Base-by-base conservation (phyloP, 306 rosid genomes). In the Betula pendula region DNA sequence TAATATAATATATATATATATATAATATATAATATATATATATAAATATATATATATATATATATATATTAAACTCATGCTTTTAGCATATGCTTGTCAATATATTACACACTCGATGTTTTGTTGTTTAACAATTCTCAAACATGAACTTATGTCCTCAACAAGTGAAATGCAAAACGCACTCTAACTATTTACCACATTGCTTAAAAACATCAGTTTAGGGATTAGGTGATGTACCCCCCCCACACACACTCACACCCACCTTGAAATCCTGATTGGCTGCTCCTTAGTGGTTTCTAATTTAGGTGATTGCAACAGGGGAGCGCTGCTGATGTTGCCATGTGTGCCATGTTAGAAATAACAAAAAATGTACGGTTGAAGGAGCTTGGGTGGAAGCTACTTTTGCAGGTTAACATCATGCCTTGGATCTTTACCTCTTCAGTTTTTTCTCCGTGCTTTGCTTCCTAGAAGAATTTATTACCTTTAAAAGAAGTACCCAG, bases 281-380 rank as follows among this genome's bases (percentile, higher is more conserved):
- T 25, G 1, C 55, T 63, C 19, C 19, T 43, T 14, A 72, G 2
- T 53, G 60, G 48, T 19, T 77, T 70, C 68, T 63, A 56, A 42
- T 51, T 60, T 63, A 9, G 59, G 76, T 22, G 33, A 84, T 83
- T 88, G 81, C 60, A 58, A 89, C 97, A 93, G 96, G 98, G 98
- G 68, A 94, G 98, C 77, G 97, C 97, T 10, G 98, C 98, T 25
- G 98, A 94, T 84, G 98, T 94, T 74, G 97, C 98, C 87, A 94
- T 92, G 98, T 94, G 98, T 77, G 98, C 98, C 81, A 94, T 94
- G 98, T 77, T 94, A 76, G 89, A 94, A 86, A 90, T 94, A 81
- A 82, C 90, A 53, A 85, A 72, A 45, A 90, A 90, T 85, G 72
- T 72, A 51, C 77, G 17, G 48, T 86, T 94, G 83, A 90, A 82